Conservation (phyloP, 2,329 filamentous ascomycete species). For the Fusarium metavorans region DNA sequence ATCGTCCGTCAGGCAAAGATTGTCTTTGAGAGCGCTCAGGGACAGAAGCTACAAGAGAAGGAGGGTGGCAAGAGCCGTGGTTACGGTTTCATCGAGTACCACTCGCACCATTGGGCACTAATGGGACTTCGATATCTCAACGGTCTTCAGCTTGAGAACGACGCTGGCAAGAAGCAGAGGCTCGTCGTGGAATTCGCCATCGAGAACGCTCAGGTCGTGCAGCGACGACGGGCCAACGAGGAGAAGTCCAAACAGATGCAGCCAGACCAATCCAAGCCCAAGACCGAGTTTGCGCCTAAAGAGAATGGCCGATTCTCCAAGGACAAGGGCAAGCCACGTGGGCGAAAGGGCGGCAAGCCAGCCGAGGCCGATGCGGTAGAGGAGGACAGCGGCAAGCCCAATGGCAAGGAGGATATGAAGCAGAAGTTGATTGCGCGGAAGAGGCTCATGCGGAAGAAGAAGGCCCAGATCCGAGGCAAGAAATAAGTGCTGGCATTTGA, state of each 20-base stretch:
- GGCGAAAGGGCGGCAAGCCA: slow-evolving; percentile 31
- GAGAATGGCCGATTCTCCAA: slow-evolving; percentile 34
- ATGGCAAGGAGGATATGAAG: slow-evolving; percentile 57
- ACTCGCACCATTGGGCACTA: slow-evolving; percentile 90
- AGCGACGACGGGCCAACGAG: slow-evolving; percentile 67
- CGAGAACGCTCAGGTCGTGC: slow-evolving; percentile 96
- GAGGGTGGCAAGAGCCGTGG: slow-evolving; percentile 87
- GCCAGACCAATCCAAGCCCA: slow-evolving; percentile 36
- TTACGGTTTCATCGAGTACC: slow-evolving; percentile 98
- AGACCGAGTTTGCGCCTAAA: slow-evolving; percentile 25
- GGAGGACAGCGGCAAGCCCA: slow-evolving; percentile 49
- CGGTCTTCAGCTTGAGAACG: slow-evolving; percentile 72
- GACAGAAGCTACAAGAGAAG: slow-evolving; percentile 83
- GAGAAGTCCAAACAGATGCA: slow-evolving; percentile 48
- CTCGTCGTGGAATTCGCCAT: slow-evolving; percentile 97
- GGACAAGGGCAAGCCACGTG: slow-evolving; percentile 35
- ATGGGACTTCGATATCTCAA: slow-evolving; percentile 97
- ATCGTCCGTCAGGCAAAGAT: slow-evolving; percentile 96
- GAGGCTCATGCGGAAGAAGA: slow-evolving; percentile 81
- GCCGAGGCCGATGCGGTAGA: slow-evolving; percentile 8
- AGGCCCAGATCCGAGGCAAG: slow-evolving; percentile 56
- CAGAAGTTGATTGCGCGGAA: slow-evolving; percentile 90
- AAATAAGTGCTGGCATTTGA: slow-evolving; percentile 38
- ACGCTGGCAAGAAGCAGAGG: slow-evolving; percentile 83
- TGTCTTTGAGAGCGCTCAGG: slow-evolving; percentile 89